phyloP scores from a whole-genome alignment of 371 early-diverging fungal genomes.

The Choanephora cucurbitarum region DNA sequence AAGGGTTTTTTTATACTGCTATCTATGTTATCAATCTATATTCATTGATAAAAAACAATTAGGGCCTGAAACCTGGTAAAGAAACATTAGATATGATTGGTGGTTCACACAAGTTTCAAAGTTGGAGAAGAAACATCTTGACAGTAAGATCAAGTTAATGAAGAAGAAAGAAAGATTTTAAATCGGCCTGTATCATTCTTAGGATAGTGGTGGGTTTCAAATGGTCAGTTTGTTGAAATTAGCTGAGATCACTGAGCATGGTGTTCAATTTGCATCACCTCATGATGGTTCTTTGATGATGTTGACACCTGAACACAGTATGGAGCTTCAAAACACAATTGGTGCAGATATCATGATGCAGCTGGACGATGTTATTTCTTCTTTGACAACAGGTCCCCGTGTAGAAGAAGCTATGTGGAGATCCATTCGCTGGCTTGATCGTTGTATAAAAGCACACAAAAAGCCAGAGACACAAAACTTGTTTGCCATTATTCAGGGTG shows the following conservation, averaged over 20 bases:
- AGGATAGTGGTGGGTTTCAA: conserved; percentile 95
- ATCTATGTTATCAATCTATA: background rate
- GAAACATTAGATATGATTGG: conserved; percentile 77
- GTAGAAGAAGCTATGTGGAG: conserved; percentile 94
- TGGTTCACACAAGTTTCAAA: conserved; percentile 89
- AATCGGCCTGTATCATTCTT: background rate
- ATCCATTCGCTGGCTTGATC: conserved; percentile 94
- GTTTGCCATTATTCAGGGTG: conserved; percentile 97
- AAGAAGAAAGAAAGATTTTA: too few relatives aligned
- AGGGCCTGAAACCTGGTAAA: conserved; percentile 68
- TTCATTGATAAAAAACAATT: too few relatives aligned
- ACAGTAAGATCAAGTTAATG: conserved; percentile 57
- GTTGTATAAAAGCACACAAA: conserved; percentile 84
- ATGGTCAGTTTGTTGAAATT: conserved; percentile 91
- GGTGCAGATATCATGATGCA: conserved; percentile 99
- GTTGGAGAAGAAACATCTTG: conserved; percentile 83
- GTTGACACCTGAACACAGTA: conserved; percentile 96
- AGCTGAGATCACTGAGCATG: conserved; percentile 89
- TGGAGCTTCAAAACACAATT: conserved; percentile 91
- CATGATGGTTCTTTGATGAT: conserved; percentile 82
- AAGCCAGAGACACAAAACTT: conserved; percentile 81
- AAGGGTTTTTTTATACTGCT: conserved; percentile 14
- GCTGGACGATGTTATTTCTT: conserved; percentile 95
- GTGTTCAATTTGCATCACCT: conserved; percentile 89
- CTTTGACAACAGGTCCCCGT: conserved; percentile 78